Base-by-base conservation (phyloP, 2,329 filamentous ascomycete genomes). In the Aplosporella prunicola region DNA sequence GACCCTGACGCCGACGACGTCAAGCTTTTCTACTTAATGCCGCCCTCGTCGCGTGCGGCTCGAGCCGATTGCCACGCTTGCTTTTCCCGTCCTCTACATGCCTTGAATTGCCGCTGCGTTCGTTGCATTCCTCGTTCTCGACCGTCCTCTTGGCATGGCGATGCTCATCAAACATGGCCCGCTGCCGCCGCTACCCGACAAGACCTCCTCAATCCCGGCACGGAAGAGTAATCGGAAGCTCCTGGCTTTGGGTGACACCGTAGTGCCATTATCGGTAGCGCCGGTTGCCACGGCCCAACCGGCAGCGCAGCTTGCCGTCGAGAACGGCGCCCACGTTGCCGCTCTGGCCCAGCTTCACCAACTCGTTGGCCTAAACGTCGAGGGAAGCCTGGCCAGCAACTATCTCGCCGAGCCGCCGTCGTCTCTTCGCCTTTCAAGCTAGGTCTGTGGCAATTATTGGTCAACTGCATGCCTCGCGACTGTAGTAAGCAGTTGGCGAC, bases 151-250 rank as follows among this genome's bases (percentile, higher is more conserved):
- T 14, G 26, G 26, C 26, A 28, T 28, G 13, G 13, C 26, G 16
- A 28, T 14, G 26, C 14, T 11, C 16, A 31, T 31, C 14, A 31
- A 24, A n/a, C 8, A 24, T n/a, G 32, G 31, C 16, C 64, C 69
- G 35, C 52, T 73, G 8, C 64, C 69, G 17, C 67, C 69, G 1
- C 55, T 64, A 3, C 61, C 69, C 11, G 44, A 53, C 4, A 56
- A 62, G 9, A 62, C 22, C 69, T 32, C 60, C 71, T 32, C 64
- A 78, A 45, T 70, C 66, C 54, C 67, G 9, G 52, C 61, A 2
- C 76, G n/a, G n/a, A n/a, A n/a, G n/a, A n/a, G n/a, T n/a, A 80
- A 64, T 79, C 75, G 75, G 63, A 75, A 70, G 1, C 57, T 80
- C 3, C 59, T 73, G 31, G 67, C 74, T 16, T 64, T 80, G 20